Evolutionary conservation across 2,329 filamentous ascomycete genomes (phyloP).

Genomic region (Colletotrichum zoysiae): DNA sequence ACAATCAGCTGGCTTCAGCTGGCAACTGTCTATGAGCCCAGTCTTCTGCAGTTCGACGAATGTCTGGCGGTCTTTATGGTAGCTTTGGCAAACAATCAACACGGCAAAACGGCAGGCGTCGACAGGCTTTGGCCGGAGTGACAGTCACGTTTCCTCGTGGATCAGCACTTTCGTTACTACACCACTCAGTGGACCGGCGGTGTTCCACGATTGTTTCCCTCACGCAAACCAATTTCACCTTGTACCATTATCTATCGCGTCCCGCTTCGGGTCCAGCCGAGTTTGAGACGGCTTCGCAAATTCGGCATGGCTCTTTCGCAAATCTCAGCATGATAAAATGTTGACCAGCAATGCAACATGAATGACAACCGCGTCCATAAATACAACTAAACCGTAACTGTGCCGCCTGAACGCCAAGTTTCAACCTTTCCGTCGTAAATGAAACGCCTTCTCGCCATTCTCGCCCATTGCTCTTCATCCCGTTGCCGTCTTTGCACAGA

Average conservation of each 20-base stretch:
- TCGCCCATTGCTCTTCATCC: constrained; percentile 23
- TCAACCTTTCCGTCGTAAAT: constrained; percentile 38
- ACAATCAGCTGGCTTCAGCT: constrained; percentile 13
- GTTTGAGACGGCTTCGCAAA: constrained; percentile 42
- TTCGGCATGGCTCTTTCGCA: constrained; percentile 41
- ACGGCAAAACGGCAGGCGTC: constrained; percentile 41
- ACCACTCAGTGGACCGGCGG: constrained; percentile 33
- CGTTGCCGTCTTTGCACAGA: constrained; percentile 19
- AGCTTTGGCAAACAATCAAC: constrained; percentile 44
- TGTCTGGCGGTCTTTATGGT: constrained; percentile 41
- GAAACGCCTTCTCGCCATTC: constrained; percentile 36
- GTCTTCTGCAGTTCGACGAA: constrained; percentile 28
- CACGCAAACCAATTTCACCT: constrained; percentile 41
- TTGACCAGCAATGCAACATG: constrained; percentile 43
- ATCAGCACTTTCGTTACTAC: constrained; percentile 43
- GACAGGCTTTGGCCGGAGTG: constrained; percentile 43
- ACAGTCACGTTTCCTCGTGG: constrained; percentile 40
- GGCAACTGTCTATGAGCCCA: constrained; percentile 11
- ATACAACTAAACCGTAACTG: constrained; percentile 43
- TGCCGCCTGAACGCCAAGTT: constrained; percentile 41
- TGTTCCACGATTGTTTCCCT: constrained; percentile 34
- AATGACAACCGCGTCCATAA: constrained; percentile 42
- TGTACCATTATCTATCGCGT: constrained; percentile 44
- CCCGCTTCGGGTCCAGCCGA: constrained; percentile 41
- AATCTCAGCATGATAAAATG: constrained; percentile 43